phyloP scores from a whole-genome alignment of 768 basidiomycete species.

The Pisolithus sp. region DNA sequence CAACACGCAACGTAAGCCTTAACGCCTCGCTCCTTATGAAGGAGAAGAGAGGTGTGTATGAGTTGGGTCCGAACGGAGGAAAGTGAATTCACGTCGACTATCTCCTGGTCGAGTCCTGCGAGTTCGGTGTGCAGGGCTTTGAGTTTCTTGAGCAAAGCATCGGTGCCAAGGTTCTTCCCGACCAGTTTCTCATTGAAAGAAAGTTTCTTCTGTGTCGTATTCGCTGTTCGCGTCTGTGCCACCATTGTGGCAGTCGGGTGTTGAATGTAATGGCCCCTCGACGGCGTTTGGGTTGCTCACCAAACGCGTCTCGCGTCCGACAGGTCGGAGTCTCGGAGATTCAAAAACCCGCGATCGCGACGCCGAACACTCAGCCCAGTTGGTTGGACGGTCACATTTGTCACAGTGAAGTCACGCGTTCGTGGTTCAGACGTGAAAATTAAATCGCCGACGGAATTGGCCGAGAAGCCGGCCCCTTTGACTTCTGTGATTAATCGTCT shows the following conservation, averaged over 20 bases:
- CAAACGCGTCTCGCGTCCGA: not conserved
- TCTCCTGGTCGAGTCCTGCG: conserved; percentile 81
- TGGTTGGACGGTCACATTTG: too few relatives aligned
- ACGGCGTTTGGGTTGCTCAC: conserved; percentile 5
- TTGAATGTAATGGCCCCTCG: not conserved
- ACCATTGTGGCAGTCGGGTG: conserved; percentile 45
- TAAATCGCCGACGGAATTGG: not conserved
- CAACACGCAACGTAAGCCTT: conserved; percentile 94
- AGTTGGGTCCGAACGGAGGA: conserved; percentile 69
- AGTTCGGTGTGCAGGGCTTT: conserved; percentile 73
- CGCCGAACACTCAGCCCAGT: not conserved
- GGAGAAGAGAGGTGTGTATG: conserved; percentile 68
- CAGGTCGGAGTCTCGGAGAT: not conserved
- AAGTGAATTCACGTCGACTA: conserved; percentile 70
- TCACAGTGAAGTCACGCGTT: too few relatives aligned
- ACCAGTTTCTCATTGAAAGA: conserved; percentile 78
- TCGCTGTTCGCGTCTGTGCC: conserved; percentile 62
- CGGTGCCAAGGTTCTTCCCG: conserved; percentile 70
- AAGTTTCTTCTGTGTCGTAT: conserved; percentile 53
- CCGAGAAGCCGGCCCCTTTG: too few relatives aligned
- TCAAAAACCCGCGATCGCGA: not conserved
- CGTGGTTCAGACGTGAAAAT: not conserved
- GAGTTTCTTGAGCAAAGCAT: conserved; percentile 81
- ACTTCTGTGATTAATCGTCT: not conserved
- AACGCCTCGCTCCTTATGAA: conserved; percentile 94